These are phyloP conservation scores for Suhomyces sp. DNA, from an alignment of 805 yeast species.

Conservation along the genomic window DNA sequence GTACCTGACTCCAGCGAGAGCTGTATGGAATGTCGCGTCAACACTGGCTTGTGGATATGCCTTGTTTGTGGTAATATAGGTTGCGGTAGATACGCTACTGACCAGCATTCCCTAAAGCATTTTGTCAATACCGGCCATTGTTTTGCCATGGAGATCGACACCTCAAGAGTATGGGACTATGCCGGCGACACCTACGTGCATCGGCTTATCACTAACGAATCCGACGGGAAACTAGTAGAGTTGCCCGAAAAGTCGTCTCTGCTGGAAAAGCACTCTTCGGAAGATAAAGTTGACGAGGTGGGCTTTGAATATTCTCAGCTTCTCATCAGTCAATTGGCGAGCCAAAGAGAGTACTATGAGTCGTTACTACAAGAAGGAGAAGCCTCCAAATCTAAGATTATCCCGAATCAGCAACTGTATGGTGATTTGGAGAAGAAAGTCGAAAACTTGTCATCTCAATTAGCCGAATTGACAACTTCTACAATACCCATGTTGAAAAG, in stretches of 20 bases:
- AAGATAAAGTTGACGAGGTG: slow-evolving; percentile 50
- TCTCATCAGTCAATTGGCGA: slow-evolving; percentile 74
- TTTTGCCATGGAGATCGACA: slow-evolving; percentile 81
- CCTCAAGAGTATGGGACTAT: slow-evolving; percentile 93
- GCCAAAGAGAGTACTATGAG: slow-evolving; percentile 83
- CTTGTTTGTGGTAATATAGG: slow-evolving; percentile 89
- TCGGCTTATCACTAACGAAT: slow-evolving; percentile 75
- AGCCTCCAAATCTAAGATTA: slow-evolving; percentile 18
- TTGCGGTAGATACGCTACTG: slow-evolving; percentile 78
- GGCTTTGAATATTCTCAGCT: slow-evolving; percentile 80
- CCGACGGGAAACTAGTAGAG: slow-evolving; percentile 89
- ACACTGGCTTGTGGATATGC: slow-evolving; percentile 80
- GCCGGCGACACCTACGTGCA: slow-evolving; percentile 91
- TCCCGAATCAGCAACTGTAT: slow-evolving; percentile 12
- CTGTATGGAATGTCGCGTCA: slow-evolving; percentile 58
- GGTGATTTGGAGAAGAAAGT: slow-evolving; percentile 28
- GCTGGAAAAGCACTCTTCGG: slow-evolving; percentile 5
- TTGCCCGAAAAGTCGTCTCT: slow-evolving; percentile 40
- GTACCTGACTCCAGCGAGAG: slow-evolving; percentile 12
- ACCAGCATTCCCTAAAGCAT: slow-evolving; percentile 83
- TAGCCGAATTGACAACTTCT: slow-evolving; percentile 23
- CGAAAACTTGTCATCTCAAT: slow-evolving; percentile 22
- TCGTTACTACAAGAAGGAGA: slow-evolving; percentile 27
- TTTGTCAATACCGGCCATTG: slow-evolving; percentile 77
- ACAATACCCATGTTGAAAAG: slow-evolving; percentile 33